Percentiles rank a stretch among this genome's conserved stretches.
Evolutionary conservation across 1,139 yeast genomes (phyloP).

Genomic region (Debaryomyces udenii): DNA sequence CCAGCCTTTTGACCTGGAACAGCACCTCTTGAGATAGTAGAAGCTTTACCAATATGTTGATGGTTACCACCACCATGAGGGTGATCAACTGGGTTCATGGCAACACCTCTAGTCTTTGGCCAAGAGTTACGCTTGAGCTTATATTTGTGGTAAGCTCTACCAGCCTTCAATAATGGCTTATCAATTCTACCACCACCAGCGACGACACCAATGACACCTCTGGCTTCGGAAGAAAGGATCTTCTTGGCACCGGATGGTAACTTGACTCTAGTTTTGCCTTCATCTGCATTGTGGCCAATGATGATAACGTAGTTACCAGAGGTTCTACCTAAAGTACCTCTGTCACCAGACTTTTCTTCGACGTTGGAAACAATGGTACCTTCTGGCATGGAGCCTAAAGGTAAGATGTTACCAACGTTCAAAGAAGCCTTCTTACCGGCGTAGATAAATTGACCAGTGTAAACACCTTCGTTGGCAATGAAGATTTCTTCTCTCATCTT

Average conservation of each 20-base stretch:
- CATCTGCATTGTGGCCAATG: conserved; percentile 99
- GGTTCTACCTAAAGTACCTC: conserved; percentile 99
- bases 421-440: conserved; percentile 99
- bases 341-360: conserved; percentile 99
- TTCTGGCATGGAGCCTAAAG: conserved; percentile 97
- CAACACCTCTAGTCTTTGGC: conserved; percentile 99
- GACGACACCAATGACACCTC: conserved; percentile 99
- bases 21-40: conserved; percentile 99
- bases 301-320: conserved; percentile 99
- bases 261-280: conserved; percentile 98
- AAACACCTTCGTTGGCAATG: conserved; percentile 99
- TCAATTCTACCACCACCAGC: conserved; percentile 99
- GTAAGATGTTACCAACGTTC: conserved; percentile 96
- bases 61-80: conserved; percentile 99
- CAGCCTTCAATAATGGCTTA: conserved; percentile 99
- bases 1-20: conserved; percentile 99
- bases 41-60: conserved; percentile 99
- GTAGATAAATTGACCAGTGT: conserved; percentile 98
- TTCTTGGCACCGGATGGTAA: conserved; percentile 99
- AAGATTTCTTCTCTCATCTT: conserved; percentile 97
- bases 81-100: conserved; percentile 99
- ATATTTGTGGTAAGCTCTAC: conserved; percentile 99
- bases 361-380: conserved; percentile 99
- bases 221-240: conserved; percentile 90
- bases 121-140: conserved; percentile 98